A percentile compares a stretch with the other conserved stretches of the same genome.
Conservation (phyloP, 176 grass and related monocot species). For the Oryza meridionalis region DNA sequence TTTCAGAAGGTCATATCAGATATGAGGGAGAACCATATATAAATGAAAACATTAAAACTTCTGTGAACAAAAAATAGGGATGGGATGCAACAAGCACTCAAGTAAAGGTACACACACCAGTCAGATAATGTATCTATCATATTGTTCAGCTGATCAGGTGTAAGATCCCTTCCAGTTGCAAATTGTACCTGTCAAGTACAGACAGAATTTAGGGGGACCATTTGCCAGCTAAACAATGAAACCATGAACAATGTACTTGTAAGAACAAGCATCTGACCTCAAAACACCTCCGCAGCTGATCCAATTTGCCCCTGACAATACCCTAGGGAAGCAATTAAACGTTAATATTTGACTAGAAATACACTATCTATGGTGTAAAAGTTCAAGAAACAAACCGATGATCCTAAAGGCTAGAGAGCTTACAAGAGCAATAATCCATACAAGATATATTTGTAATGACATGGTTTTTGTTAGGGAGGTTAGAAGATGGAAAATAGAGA, state of each 20-base stretch:
- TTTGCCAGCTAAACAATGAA: slow-evolving; percentile 29
- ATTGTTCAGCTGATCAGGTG: slow-evolving; percentile 82
- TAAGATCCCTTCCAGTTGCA: slow-evolving; percentile 96
- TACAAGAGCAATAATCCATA: neutral
- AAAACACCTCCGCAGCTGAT: slow-evolving; percentile 94
- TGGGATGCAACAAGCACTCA: neutral
- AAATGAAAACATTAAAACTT: slow-evolving; percentile 32
- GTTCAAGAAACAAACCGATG: neutral
- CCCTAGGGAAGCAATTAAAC: slow-evolving; percentile 52
- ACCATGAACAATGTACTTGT: slow-evolving; percentile 19
- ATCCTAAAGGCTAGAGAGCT: neutral
- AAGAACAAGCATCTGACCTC: slow-evolving; percentile 57
- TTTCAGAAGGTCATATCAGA: neutral
- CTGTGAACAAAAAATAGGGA: neutral
- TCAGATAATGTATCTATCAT: slow-evolving; percentile 85
- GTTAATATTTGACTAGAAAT: slow-evolving; percentile 33
- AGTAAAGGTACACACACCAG: slow-evolving; percentile 62
- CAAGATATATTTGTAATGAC: neutral
- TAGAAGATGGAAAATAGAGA: neutral
- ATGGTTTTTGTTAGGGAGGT: neutral
- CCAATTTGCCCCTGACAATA: slow-evolving; percentile 96
- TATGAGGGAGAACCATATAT: neutral
- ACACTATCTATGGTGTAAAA: neutral
- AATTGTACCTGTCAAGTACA: slow-evolving; percentile 84
- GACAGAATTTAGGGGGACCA: neutral